phyloP scores from a whole-genome alignment of 768 basidiomycete species.

The Chalciporus pseudorubinellus region DNA sequence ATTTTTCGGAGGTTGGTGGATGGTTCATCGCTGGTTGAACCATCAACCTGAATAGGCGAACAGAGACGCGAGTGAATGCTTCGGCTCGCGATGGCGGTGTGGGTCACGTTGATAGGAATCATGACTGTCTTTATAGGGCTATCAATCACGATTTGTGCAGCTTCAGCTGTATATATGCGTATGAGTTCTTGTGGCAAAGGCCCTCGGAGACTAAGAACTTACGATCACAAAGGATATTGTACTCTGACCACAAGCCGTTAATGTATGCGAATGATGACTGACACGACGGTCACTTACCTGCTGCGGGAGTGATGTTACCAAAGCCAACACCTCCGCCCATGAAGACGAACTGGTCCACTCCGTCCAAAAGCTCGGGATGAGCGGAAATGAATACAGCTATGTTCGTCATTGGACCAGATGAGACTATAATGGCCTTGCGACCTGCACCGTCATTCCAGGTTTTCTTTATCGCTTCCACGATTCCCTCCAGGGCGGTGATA shows the following conservation, averaged over 20 bases:
- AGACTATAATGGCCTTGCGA: constrained; percentile 63
- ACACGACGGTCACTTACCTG: constrained; percentile 40
- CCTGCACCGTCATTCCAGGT: constrained; percentile 61
- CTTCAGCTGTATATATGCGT: constrained; percentile 53
- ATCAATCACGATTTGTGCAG: constrained; percentile 78
- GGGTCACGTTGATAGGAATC: constrained; percentile 88
- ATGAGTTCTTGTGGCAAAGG: background rate
- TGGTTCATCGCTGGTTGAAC: constrained; percentile 15
- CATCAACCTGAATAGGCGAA: constrained; percentile 35
- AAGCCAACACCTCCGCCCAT: constrained; percentile 92
- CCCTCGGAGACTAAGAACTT: constrained; percentile 27
- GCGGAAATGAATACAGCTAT: constrained; percentile 63
- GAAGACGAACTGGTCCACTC: constrained; percentile 53
- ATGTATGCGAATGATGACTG: background rate
- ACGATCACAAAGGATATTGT: constrained; percentile 83
- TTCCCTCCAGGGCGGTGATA: constrained; percentile 64
- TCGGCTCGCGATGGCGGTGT: constrained; percentile 72
- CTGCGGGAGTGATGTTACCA: constrained; percentile 77
- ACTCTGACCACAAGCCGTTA: constrained; percentile 46
- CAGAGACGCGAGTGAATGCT: constrained; percentile 54
- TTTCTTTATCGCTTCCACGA: constrained; percentile 52
- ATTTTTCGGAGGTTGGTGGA: constrained; percentile 60
- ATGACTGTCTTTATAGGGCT: constrained; percentile 65
- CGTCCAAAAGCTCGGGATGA: constrained; percentile 52
- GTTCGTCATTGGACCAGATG: constrained; percentile 86